Conservation (phyloP, 2,329 filamentous ascomycete species). For the Coccinonectria pachysandricola region DNA sequence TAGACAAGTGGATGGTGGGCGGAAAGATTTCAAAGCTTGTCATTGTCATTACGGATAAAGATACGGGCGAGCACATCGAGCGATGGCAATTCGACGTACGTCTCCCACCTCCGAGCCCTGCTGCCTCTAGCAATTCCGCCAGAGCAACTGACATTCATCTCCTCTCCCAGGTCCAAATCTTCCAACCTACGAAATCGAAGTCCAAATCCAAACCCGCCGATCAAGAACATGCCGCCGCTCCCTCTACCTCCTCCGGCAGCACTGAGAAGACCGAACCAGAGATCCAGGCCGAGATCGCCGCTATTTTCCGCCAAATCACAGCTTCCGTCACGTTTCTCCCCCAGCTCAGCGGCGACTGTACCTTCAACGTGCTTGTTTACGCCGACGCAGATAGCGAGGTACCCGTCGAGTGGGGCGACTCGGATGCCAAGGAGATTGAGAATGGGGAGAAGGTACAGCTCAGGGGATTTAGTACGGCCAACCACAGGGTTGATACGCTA, state of each 20-base stretch:
- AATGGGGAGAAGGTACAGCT: constrained; percentile 93
- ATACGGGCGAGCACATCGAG: constrained; percentile 92
- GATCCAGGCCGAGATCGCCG: constrained; percentile 91
- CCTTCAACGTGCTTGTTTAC: constrained; percentile 97
- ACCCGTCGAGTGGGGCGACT: constrained; percentile 96
- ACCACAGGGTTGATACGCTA: constrained; percentile 85
- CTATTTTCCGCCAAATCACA: constrained; percentile 95
- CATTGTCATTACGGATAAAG: constrained; percentile 92
- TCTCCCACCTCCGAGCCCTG: constrained; percentile 3
- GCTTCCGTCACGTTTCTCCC: constrained; percentile 95
- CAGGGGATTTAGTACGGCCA: constrained; percentile 90
- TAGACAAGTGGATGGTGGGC: constrained; percentile 95
- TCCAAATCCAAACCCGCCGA: constrained; percentile 41
- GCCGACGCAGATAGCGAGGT: constrained; percentile 95
- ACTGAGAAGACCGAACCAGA: constrained; percentile 81
- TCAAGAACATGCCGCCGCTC: constrained; percentile 58
- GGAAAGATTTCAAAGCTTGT: constrained; percentile 97
- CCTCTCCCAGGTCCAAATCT: constrained; percentile 30
- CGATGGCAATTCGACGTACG: constrained; percentile 93
- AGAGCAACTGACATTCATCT: no score
- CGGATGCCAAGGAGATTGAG: constrained; percentile 91
- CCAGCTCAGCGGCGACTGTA: constrained; percentile 81
- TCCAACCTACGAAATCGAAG: constrained; percentile 28
- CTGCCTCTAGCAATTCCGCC: no score
- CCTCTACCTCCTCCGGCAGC: constrained; percentile 13